phyloP scores from a whole-genome alignment of 768 basidiomycete genomes.

The Suillus fuscotomentosus region DNA sequence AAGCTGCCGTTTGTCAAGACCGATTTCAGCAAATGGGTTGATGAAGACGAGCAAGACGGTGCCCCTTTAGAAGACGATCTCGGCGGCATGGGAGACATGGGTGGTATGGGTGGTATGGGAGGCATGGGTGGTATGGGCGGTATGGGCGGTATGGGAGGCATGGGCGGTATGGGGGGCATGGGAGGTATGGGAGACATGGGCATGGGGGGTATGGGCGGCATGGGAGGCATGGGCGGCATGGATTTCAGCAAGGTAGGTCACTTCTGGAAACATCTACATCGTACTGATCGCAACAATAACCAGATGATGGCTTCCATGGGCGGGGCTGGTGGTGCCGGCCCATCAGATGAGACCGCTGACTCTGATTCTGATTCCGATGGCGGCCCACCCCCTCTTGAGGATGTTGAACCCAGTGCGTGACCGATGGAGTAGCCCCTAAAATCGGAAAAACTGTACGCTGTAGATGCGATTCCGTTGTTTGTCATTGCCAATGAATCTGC shows the following conservation, averaged over 20 bases:
- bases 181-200: conserved; percentile 17
- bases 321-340: conserved; percentile 16
- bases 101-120: conserved; percentile 44
- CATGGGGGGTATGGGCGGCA: conserved; percentile 45
- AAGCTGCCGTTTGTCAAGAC: conserved; percentile 87
- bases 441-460: neutral
- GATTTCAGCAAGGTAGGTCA: conserved; percentile 64
- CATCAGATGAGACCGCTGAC: conserved; percentile 26
- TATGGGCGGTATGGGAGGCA: conserved; percentile 45
- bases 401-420: conserved; percentile 38
- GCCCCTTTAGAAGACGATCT: conserved; percentile 40
- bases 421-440: neutral
- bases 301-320: conserved; percentile 44
- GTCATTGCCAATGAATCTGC: conserved; percentile 1
- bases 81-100: conserved; percentile 34
- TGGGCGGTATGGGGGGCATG: conserved; percentile 40
- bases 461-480: neutral
- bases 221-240: conserved; percentile 44
- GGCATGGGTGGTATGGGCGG: conserved; percentile 62
- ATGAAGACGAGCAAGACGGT: conserved; percentile 94
- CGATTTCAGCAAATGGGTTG: conserved; percentile 93
- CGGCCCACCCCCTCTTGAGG: conserved; percentile 81
- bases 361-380: conserved; percentile 46
- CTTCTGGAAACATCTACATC: neutral
- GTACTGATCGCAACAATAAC: conserved; percentile 10